Percentiles rank a stretch among this genome's conserved stretches.
Conservation (phyloP, 2,329 filamentous ascomycete species). For the Calonectria montana region DNA sequence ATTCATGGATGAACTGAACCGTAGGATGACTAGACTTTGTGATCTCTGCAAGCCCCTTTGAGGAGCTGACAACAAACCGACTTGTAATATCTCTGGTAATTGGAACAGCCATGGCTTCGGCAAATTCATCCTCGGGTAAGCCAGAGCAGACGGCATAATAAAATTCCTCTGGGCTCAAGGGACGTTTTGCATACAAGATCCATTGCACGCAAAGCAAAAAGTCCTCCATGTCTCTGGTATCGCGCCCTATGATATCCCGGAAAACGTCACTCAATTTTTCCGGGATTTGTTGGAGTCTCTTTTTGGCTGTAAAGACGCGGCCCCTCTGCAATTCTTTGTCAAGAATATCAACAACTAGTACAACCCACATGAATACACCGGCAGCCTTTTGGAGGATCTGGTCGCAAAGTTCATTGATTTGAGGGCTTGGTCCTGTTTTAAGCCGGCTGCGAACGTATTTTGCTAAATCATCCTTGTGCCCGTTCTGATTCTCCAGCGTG, state of each 20-base stretch:
- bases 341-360: constrained; percentile 51
- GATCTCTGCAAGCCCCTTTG: background rate
- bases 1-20: background rate
- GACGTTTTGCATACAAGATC: constrained; percentile 61
- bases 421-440: background rate
- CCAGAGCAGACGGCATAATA: constrained; percentile 45
- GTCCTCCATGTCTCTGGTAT: constrained; percentile 52
- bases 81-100: background rate
- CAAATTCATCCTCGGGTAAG: background rate
- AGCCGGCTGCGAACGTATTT: constrained; percentile 33
- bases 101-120: too few relatives aligned
- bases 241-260: constrained; percentile 60
- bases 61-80: background rate
- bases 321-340: constrained; percentile 49
- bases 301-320: constrained; percentile 31
- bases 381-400: constrained; percentile 49
- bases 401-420: background rate
- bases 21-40: background rate
- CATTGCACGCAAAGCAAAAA: constrained; percentile 61
- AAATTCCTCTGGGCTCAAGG: constrained; percentile 56
- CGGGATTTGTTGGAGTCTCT: constrained; percentile 50
- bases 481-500: constrained; percentile 38
- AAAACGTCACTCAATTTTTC: constrained; percentile 60
- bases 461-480: constrained; percentile 41
- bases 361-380: constrained; percentile 58